These are phyloP conservation scores for Harringtonia lauricola DNA, from an alignment of 2,329 filamentous ascomycete genomes.

Conservation along the genomic window DNA sequence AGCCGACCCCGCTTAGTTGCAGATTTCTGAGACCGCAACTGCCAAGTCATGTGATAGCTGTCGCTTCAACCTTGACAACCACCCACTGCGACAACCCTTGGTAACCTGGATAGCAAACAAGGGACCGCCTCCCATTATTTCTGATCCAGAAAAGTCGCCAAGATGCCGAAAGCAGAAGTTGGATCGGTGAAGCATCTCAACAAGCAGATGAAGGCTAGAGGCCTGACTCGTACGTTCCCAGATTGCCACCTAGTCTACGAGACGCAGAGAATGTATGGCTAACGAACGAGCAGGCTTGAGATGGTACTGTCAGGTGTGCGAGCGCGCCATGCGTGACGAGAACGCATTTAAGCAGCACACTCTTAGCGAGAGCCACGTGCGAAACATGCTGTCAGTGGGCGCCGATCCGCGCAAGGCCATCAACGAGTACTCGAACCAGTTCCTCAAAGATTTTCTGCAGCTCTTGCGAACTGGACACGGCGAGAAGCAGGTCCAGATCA, in stretches of 20 bases:
- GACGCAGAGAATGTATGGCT: not conserved
- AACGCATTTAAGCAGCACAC: conserved; percentile 90
- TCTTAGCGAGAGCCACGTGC: conserved; percentile 73
- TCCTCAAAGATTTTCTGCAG: conserved; percentile 66
- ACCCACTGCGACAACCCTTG: too few relatives aligned
- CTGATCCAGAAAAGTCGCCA: conserved; percentile 19
- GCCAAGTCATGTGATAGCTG: not conserved
- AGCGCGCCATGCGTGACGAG: conserved; percentile 62
- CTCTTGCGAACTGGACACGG: conserved; percentile 75
- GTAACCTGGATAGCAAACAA: too few relatives aligned
- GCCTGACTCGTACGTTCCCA: conserved; percentile 21
- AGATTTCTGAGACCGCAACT: too few relatives aligned
- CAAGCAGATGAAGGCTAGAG: conserved; percentile 83
- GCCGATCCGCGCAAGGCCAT: conserved; percentile 80
- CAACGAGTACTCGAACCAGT: conserved; percentile 69
- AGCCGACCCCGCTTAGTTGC: conserved; percentile 6
- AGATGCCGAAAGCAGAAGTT: conserved; percentile 85
- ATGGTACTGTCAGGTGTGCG: conserved; percentile 85
- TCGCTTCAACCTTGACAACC: not conserved
- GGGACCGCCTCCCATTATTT: too few relatives aligned
- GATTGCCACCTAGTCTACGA: too few relatives aligned
- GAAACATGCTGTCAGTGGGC: conserved; percentile 80
- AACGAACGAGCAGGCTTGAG: conserved; percentile 49
- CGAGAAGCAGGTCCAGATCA: conserved; percentile 80
- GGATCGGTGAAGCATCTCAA: conserved; percentile 82